A percentile compares a stretch with the other conserved stretches of the same genome.
Evolutionary conservation across 2,329 filamentous ascomycete genomes (phyloP).

Genomic region (Penicillium sp.): DNA sequence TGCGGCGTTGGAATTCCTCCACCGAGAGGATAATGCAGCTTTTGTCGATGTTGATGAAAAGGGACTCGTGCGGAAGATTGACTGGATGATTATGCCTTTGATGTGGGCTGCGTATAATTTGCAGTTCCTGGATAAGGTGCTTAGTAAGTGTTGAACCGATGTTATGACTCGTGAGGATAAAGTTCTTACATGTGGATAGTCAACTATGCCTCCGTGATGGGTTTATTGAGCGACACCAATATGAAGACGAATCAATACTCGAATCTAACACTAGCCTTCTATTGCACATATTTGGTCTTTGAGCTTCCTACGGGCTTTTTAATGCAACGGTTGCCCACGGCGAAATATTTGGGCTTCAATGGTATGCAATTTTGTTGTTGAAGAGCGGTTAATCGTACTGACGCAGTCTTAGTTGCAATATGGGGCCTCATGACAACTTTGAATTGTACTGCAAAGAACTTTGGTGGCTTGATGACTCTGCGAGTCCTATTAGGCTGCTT

Average conservation of each 20-base stretch:
- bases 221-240: conserved; percentile 54
- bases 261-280: conserved; percentile 60
- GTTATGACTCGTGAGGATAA: neutral
- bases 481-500: conserved; percentile 56
- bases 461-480: conserved; percentile 50
- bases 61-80: conserved; percentile 37
- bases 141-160: conserved; percentile 35
- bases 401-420: conserved; percentile 25
- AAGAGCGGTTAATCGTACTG: conserved; percentile 22
- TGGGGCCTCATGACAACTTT: conserved; percentile 53
- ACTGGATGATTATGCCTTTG: conserved; percentile 51
- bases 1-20: conserved; percentile 39
- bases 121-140: conserved; percentile 62
- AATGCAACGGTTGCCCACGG: conserved; percentile 56
- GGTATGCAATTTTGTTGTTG: conserved; percentile 17
- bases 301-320: conserved; percentile 60
- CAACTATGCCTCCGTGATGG: conserved; percentile 61
- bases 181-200: conserved; percentile 28
- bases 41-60: conserved; percentile 32
- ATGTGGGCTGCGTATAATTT: conserved; percentile 58
- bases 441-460: conserved; percentile 54
- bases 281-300: conserved; percentile 58
- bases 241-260: conserved; percentile 61
- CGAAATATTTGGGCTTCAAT: conserved; percentile 54
- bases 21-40: conserved; percentile 25